phyloP scores from a whole-genome alignment of 176 grass and related monocot species.

The Cenchrus fungigraminus region DNA sequence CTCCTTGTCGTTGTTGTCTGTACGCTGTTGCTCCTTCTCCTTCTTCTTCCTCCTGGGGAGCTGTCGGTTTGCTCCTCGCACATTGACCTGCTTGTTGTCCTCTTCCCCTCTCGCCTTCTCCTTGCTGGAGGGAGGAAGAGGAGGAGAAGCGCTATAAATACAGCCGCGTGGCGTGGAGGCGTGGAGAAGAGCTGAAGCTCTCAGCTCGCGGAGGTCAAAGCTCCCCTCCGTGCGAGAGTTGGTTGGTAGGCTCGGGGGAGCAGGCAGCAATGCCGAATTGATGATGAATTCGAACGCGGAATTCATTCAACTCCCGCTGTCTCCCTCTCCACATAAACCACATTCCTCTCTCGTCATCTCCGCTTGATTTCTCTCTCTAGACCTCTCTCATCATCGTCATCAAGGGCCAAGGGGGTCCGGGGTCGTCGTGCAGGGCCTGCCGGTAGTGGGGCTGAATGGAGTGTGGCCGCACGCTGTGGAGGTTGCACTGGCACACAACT shows the following conservation, averaged over 20 bases:
- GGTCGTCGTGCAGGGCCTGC: not conserved
- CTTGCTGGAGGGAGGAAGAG: not conserved
- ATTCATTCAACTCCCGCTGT: constrained; percentile 21
- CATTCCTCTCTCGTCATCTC: not conserved
- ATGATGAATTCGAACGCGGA: constrained; percentile 31
- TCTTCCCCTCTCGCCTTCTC: constrained; percentile 29
- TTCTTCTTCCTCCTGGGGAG: not conserved
- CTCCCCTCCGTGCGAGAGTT: not conserved
- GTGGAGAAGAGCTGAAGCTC: not conserved
- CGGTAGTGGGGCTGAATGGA: constrained; percentile 2
- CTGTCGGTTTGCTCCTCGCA: constrained; percentile 29
- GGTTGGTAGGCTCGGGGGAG: not conserved
- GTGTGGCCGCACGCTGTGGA: not conserved
- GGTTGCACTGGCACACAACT: constrained; percentile 22
- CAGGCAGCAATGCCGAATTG: not conserved
- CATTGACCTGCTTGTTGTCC: constrained; percentile 43
- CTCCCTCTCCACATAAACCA: constrained; percentile 50
- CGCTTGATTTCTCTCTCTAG: not conserved
- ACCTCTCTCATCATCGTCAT: not conserved
- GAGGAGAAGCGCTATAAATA: constrained; percentile 38
- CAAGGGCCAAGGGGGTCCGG: not conserved
- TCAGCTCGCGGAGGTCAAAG: constrained; percentile 25
- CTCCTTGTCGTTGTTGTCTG: constrained; percentile 4
- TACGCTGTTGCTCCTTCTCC: not conserved
- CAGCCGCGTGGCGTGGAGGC: not conserved